phyloP scores from a whole-genome alignment of 768 basidiomycete genomes.

The Termitomyces sp. region DNA sequence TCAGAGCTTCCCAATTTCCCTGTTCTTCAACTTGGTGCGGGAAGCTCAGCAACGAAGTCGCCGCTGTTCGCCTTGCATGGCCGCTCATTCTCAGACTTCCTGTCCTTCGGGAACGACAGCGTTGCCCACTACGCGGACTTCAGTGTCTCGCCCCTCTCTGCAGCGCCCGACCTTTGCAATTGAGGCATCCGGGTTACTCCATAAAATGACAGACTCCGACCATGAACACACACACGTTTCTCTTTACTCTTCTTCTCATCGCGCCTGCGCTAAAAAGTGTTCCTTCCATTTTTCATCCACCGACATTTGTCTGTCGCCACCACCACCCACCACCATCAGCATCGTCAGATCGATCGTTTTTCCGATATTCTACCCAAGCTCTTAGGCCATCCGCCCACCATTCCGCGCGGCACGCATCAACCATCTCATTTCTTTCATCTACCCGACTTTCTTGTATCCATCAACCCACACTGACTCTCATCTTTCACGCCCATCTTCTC shows the following conservation, averaged over 20 bases:
- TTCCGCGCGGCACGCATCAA: slow-evolving; percentile 16
- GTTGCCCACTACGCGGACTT: slow-evolving; percentile 24
- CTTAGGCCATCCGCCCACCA: slow-evolving; percentile 14
- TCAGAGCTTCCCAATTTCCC: slow-evolving; percentile 15
- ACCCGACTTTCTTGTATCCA: slow-evolving; percentile 23
- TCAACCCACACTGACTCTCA: slow-evolving; percentile 17
- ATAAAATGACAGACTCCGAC: slow-evolving; percentile 7
- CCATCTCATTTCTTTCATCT: slow-evolving; percentile 20
- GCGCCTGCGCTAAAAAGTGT: slow-evolving; percentile 9
- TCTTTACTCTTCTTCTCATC: slow-evolving; percentile 6
- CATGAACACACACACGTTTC: slow-evolving; percentile 1
- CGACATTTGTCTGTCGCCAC: neutral
- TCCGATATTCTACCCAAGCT: slow-evolving; percentile 3
- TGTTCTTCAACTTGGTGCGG: slow-evolving; percentile 1
- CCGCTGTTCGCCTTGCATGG: slow-evolving; percentile 18
- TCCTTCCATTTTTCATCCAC: neutral
- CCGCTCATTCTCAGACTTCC: slow-evolving; percentile 12
- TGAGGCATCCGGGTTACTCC: slow-evolving; percentile 24
- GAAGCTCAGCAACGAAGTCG: slow-evolving; percentile 11
- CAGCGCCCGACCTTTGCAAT: slow-evolving; percentile 48
- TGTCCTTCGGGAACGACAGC: slow-evolving; percentile 19
- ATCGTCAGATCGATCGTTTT: neutral
- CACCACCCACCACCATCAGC: neutral
- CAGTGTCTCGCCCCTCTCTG: slow-evolving; percentile 35
- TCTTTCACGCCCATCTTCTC: slow-evolving; percentile 15